Evolutionary conservation across 2,329 filamentous ascomycete species (phyloP).

Genomic region (Fusarium odoratissimum): DNA sequence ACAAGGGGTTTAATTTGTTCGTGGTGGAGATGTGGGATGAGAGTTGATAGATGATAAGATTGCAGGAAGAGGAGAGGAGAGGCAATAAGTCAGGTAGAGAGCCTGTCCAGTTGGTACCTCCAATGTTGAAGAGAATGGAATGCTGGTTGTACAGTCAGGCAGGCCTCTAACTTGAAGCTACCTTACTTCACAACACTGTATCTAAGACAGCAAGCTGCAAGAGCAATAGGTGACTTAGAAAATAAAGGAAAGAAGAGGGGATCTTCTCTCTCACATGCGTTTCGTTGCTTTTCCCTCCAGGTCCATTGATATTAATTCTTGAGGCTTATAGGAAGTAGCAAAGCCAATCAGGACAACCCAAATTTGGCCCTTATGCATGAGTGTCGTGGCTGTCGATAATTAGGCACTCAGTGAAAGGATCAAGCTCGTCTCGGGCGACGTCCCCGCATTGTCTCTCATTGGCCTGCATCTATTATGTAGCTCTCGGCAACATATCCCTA

Average conservation of each 20-base stretch:
- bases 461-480: conserved; percentile 4
- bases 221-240: not conserved
- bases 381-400: conserved; percentile 61
- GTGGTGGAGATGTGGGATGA: conserved; percentile 8
- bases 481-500: conserved; percentile 1
- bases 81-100: not conserved
- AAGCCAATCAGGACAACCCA: conserved; percentile 27
- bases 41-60: conserved; percentile 30
- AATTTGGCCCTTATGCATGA: conserved; percentile 51
- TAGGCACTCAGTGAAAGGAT: conserved; percentile 50
- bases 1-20: conserved; percentile 16
- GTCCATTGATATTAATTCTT: conserved; percentile 7
- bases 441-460: conserved; percentile 39
- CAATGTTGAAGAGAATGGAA: not conserved
- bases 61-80: conserved; percentile 8
- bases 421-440: conserved; percentile 29
- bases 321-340: conserved; percentile 19
- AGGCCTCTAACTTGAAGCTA: not conserved
- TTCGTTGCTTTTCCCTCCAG: not conserved
- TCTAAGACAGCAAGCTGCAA: not conserved
- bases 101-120: not conserved
- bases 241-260: conserved; percentile 8
- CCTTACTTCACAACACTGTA: conserved; percentile 5
- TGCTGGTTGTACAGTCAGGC: not conserved
- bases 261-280: not conserved